Base-by-base conservation (phyloP, 2,329 filamentous ascomycete genomes). In the Colletotrichum eleusines region DNA sequence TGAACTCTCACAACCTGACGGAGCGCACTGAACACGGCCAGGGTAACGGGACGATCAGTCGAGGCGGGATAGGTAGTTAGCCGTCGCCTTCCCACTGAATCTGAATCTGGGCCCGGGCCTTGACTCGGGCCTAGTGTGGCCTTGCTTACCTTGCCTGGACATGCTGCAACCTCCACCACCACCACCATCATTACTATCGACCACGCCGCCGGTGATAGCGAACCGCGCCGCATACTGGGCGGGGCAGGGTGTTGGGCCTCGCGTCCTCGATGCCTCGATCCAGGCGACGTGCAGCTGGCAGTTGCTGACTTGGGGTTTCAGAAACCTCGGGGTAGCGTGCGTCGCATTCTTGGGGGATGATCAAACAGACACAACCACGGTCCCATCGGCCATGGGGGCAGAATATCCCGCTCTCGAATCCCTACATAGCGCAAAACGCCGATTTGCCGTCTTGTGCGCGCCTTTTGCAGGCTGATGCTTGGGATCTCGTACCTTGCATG, bases 31-130 rank as follows among this genome's bases (percentile, higher is more conserved):
- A 70, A 61, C 57, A n/a, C 54, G 70, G 57, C 72, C 66, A 72
- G 67, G 60, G 51, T 55, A 65, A 72, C 75, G 76, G 76, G 76
- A 77, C 73, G 75, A 77, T 77, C 75, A 76, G 74, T 72, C 73
- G 75, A 54, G 69, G 57, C 66, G 74, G 68, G 57, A 71, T 40
- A 33, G 31, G 31, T 33, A 58, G 57, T 59, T 54, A 44, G 51
- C 55, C 58, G 53, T 23, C 50, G 23, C 44, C 57, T 48, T 50
- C 50, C 31, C 42, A 57, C 68, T 55, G 20, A 46, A 59, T n/a
- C 44, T 50, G 23, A 46, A 63, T 35, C 44, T 59, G 38, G 53
- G 50, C 63, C 63, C 57, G 51, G 68, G 57, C 63, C 68, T 62
- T 53, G 68, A 69, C 69, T 46, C 63, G 59, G 58, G 44, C 53